Percentiles rank a stretch among this genome's conserved stretches.
phyloP scores from a whole-genome alignment of 805 yeast species.

The Diddensiella caesifluorescens region DNA sequence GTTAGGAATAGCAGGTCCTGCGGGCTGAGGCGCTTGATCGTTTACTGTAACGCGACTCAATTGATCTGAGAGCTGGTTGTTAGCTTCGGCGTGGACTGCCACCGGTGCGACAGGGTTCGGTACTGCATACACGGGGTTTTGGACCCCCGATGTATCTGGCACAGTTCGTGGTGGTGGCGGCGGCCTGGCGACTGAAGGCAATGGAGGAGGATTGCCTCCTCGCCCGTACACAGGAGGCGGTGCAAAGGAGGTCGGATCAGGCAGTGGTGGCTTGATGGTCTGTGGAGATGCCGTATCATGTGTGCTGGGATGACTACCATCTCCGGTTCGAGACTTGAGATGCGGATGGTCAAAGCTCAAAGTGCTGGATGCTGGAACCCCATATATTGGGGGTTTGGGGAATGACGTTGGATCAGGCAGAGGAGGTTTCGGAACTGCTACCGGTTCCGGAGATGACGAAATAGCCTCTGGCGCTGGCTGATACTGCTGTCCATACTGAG shows the following conservation, averaged over 20 bases:
- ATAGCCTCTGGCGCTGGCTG: conserved; percentile 18
- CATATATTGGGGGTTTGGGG: conserved; percentile 13
- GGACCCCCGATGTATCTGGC: background rate
- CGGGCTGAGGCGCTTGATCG: background rate
- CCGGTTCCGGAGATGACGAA: conserved; percentile 8
- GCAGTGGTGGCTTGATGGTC: conserved; percentile 5
- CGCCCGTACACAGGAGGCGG: conserved; percentile 24
- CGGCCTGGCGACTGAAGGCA: background rate
- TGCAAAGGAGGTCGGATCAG: conserved; percentile 16
- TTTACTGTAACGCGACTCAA: background rate
- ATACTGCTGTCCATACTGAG: conserved; percentile 11
- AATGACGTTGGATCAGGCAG: conserved; percentile 21
- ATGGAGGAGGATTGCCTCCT: background rate
- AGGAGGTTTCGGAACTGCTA: conserved; percentile 9
- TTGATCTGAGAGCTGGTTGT: background rate
- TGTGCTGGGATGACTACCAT: background rate
- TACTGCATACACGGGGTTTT: background rate
- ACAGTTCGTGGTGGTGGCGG: conserved; percentile 1
- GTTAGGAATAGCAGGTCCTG: conserved; percentile 21
- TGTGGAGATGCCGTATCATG: conserved; percentile 3
- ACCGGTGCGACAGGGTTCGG: background rate
- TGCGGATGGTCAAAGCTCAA: background rate
- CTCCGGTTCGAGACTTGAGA: conserved; percentile 5
- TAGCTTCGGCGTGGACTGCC: background rate
- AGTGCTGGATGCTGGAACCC: conserved; percentile 13